Conservation (phyloP, 352 stramenopile genomes). For the Phytopythium ostracodes region DNA sequence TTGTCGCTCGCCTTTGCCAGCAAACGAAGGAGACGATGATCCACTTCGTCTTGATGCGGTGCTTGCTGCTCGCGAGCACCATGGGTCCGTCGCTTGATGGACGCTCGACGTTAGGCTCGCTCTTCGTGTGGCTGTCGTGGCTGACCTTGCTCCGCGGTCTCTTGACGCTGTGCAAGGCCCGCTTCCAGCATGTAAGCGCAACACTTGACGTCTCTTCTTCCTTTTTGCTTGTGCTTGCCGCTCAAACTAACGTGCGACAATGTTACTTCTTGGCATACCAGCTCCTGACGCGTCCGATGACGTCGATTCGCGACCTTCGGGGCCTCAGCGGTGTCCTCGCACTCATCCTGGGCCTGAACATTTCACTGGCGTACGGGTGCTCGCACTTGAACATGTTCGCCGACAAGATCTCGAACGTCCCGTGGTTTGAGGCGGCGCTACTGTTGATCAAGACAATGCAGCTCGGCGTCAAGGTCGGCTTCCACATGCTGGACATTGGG, state of each 20-base stretch:
- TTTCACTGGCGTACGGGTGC: slow-evolving; percentile 33
- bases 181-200: slow-evolving; percentile 52
- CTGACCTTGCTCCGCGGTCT: slow-evolving; percentile 60
- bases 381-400: slow-evolving; percentile 41
- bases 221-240: background rate
- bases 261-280: slow-evolving; percentile 8
- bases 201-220: background rate
- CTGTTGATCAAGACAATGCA: slow-evolving; percentile 65
- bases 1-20: too few relatives aligned
- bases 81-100: slow-evolving; percentile 33
- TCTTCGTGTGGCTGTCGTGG: slow-evolving; percentile 65
- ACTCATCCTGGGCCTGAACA: slow-evolving; percentile 33
- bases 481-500: slow-evolving; percentile 52
- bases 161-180: slow-evolving; percentile 49
- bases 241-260: background rate
- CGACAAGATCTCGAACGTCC: slow-evolving; percentile 54
- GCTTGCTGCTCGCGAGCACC: slow-evolving; percentile 64
- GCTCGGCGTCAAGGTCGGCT: slow-evolving; percentile 64
- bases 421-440: slow-evolving; percentile 70
- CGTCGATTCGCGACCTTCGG: slow-evolving; percentile 47
- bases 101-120: slow-evolving; percentile 22
- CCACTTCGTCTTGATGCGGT: slow-evolving; percentile 72
- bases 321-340: slow-evolving; percentile 44
- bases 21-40: slow-evolving; percentile 81
- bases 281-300: slow-evolving; percentile 61